These are phyloP conservation scores for Gnomoniopsis sp. DNA, from an alignment of 2,329 filamentous ascomycete species.

Conservation along the genomic window DNA sequence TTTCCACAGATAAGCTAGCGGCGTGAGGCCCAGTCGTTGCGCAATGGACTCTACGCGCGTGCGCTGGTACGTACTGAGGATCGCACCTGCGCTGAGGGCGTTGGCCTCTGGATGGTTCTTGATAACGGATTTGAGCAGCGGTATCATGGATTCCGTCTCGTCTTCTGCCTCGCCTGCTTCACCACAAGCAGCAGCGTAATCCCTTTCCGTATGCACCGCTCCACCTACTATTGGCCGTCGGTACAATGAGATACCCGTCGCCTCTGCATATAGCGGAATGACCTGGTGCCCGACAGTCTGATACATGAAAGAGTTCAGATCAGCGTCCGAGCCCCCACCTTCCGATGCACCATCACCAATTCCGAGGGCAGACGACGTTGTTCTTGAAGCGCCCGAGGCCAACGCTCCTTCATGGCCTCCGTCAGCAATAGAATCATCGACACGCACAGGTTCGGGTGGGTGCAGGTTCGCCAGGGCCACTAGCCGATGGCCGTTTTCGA, in stretches of 20 bases:
- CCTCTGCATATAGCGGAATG: conserved; percentile 78
- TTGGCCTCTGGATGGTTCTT: conserved; percentile 73
- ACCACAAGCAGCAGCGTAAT: conserved; percentile 49
- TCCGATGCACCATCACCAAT: conserved; percentile 23
- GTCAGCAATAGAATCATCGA: background rate
- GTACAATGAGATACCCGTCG: conserved; percentile 80
- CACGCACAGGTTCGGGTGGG: conserved; percentile 39
- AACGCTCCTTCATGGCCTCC: background rate
- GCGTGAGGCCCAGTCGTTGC: conserved; percentile 73
- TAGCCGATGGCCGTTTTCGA: conserved; percentile 78
- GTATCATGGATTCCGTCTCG: conserved; percentile 84
- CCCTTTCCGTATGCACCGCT: conserved; percentile 66
- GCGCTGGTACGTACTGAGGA: conserved; percentile 91
- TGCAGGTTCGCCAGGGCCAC: conserved; percentile 88
- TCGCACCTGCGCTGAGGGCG: conserved; percentile 86
- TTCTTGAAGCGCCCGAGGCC: background rate
- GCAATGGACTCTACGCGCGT: conserved; percentile 94
- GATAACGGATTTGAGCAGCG: conserved; percentile 67
- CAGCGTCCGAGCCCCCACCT: conserved; percentile 41
- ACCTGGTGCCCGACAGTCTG: conserved; percentile 91
- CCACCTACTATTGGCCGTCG: conserved; percentile 71
- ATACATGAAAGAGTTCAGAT: conserved; percentile 99
- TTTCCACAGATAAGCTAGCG: conserved; percentile 90
- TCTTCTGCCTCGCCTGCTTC: conserved; percentile 44
- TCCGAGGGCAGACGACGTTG: background rate